A percentile compares a stretch with the other conserved stretches of the same genome.
Conservation (phyloP, 2,329 filamentous ascomycete species). For the Trematosphaeria pertusa region DNA sequence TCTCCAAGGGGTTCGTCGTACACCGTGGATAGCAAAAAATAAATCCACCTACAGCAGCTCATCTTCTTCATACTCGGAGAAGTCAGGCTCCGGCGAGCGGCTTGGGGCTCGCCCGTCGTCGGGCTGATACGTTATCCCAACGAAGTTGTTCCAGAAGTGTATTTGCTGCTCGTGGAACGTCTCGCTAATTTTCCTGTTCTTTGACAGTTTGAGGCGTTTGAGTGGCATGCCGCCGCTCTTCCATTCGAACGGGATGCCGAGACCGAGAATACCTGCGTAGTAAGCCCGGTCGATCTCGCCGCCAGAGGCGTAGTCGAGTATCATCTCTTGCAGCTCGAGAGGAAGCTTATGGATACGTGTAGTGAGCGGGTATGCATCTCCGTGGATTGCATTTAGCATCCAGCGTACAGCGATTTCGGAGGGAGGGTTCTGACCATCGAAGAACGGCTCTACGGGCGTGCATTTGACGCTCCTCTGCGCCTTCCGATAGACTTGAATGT, state of each 20-base stretch:
- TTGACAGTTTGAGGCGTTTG: not conserved
- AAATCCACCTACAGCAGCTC: too few species aligned
- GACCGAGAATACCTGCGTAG: constrained; percentile 1
- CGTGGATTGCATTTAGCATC: constrained; percentile 13
- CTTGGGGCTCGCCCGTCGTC: too few species aligned
- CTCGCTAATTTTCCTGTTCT: not conserved
- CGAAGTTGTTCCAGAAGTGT: not conserved
- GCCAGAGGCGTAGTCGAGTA: constrained; percentile 5
- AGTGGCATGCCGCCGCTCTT: not conserved
- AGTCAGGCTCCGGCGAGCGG: too few species aligned
- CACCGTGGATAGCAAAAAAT: too few species aligned
- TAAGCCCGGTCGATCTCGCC: constrained; percentile 5
- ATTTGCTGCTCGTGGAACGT: not conserved
- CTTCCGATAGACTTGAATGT: constrained; percentile 10
- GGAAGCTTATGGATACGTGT: constrained; percentile 7
- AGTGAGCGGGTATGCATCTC: constrained; percentile 3
- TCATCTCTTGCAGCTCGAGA: constrained; percentile 13
- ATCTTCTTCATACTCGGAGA: too few species aligned
- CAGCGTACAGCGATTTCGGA: constrained; percentile 5
- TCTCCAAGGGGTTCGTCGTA: too few species aligned
- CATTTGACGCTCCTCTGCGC: not conserved
- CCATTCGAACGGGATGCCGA: constrained; percentile 6
- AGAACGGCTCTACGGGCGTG: constrained; percentile 5
- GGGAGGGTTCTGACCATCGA: constrained; percentile 1
- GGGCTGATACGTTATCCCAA: not conserved